These are phyloP conservation scores for Bryopsis sp. DNA, from an alignment of 139 green algal species.

Conservation along the genomic window DNA sequence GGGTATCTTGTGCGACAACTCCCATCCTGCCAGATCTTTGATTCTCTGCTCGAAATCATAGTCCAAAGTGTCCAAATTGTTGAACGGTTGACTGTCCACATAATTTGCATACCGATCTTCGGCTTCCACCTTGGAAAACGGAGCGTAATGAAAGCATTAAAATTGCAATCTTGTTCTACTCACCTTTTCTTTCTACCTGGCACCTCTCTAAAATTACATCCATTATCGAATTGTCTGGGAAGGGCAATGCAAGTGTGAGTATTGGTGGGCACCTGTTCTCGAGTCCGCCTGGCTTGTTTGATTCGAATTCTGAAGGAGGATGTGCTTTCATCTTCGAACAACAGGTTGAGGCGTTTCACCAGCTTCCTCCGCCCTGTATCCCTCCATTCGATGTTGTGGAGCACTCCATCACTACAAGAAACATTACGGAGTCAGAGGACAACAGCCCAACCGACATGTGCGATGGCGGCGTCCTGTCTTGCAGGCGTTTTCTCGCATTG, in stretches of 20 bases:
- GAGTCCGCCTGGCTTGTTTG: slow-evolving; percentile 15
- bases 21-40: slow-evolving; percentile 23
- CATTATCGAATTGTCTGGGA: no score
- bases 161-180: no score
- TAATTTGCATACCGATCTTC: slow-evolving; percentile 51
- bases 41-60: slow-evolving; percentile 29
- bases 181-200: no score
- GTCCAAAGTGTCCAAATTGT: slow-evolving; percentile 46
- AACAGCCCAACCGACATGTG: no score
- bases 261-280: not conserved
- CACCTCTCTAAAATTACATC: no score
- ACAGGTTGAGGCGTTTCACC: slow-evolving; percentile 61
- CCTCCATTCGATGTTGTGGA: slow-evolving; percentile 49
- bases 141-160: no score
- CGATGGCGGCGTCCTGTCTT: no score
- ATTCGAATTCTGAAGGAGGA: slow-evolving; percentile 40
- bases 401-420: slow-evolving; percentile 28
- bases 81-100: slow-evolving; percentile 37
- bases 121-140: slow-evolving; percentile 33
- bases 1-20: not conserved
- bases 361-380: slow-evolving; percentile 41
- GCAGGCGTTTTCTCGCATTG: no score
- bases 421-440: no score
- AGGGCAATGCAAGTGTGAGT: no score
- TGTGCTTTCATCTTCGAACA: slow-evolving; percentile 47